phyloP scores from a whole-genome alignment of 805 yeast species.

The Suhomyces sp. region DNA sequence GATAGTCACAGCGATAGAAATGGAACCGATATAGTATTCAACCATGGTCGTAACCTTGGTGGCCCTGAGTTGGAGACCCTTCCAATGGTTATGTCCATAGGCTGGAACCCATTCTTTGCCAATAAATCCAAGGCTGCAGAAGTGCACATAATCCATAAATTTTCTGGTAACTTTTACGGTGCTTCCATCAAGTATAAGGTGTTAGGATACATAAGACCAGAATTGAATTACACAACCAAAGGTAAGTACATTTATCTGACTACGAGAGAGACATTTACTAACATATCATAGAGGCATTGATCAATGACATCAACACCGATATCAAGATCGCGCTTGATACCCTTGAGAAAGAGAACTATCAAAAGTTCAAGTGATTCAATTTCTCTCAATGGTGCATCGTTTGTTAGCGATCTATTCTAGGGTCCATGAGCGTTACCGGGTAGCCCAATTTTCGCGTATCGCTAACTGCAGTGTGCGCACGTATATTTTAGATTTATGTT shows the following conservation, averaged over 20 bases:
- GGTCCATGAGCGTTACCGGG: neutral
- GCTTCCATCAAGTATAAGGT: constrained; percentile 66
- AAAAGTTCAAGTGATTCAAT: neutral
- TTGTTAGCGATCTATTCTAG: neutral
- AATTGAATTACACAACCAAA: constrained; percentile 74
- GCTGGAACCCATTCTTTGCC: constrained; percentile 90
- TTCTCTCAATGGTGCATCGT: neutral
- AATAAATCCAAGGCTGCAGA: constrained; percentile 83
- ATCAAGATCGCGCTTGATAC: constrained; percentile 61
- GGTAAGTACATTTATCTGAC: constrained; percentile 21
- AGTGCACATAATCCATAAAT: constrained; percentile 78
- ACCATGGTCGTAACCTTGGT: constrained; percentile 55
- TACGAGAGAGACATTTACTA: constrained; percentile 13
- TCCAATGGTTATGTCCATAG: constrained; percentile 94
- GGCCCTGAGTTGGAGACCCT: constrained; percentile 44
- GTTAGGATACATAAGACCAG: constrained; percentile 90
- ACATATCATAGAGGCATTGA: constrained; percentile 62
- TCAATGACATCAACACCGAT: constrained; percentile 79
- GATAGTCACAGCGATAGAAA: constrained; percentile 10
- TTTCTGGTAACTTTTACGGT: constrained; percentile 72
- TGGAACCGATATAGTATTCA: constrained; percentile 41
- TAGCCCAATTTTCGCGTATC: neutral
- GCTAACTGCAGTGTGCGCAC: neutral
- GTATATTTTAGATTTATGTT: neutral
- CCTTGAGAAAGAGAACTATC: constrained; percentile 26